Base-by-base conservation (phyloP, 163 green algal genomes). In the Prototheca wickerhamii region DNA sequence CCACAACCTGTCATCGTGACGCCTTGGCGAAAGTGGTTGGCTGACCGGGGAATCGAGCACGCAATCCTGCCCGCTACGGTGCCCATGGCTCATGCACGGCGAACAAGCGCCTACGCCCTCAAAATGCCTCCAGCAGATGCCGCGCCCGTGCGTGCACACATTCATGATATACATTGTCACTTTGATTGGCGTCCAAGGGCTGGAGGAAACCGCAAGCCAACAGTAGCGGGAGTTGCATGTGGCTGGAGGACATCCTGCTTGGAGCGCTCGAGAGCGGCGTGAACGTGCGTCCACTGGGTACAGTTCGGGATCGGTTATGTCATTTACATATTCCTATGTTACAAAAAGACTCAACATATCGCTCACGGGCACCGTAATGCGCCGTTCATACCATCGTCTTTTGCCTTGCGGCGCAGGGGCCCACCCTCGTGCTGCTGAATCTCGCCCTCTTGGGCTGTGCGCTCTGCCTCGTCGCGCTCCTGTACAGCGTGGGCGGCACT, bases 391-490 rank as follows among this genome's bases (percentile, higher is more conserved):
- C 21, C 49, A 56, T 29, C 49, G 49, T 20, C 10, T 20, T 20
- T 20, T 29, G n/a, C 21, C 49, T 56, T 20, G 10, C 8, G 8
- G 25, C 31, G 64, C 69, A 85, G 78, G 58, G 62, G 18, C 44
- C 72, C n/a, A 85, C 78, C 18, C 54, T 85, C 0, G 33, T 76
- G 32, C n/a, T 83, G 29, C 53, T 85, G 8, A 83, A 83, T 50
- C 15, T 54, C 6, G 68, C 57, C 34, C 61, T 80, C 6, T 17
- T 80, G 5, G 59, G 37, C 50, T 75, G 61, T 46, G 58, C 73
- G 25, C 23, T 69, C 3, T 58, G 64, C 17, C 59, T 79, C n/a
- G 55, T 60, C 8, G 40, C 31, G 20, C 52, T 77, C n/a, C 59
- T 83, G 10, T 57, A 65, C 29, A 23, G 69, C 4, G 40, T 49